Base-by-base conservation (phyloP, 176 grass and related monocot genomes). In the Lolium rigidum region DNA sequence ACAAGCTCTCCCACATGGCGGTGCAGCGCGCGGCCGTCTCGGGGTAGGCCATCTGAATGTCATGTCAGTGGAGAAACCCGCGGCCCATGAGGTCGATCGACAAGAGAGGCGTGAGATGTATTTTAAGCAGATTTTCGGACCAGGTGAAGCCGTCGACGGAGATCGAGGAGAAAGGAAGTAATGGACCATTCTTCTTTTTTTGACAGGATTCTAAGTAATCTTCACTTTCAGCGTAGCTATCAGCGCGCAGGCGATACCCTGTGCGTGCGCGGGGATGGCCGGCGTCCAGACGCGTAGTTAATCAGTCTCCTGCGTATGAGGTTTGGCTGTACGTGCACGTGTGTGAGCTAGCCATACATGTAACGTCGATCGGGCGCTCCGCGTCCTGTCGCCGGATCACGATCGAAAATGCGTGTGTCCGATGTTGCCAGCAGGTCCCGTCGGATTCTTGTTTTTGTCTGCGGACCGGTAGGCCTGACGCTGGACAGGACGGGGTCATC, bases 321-420 rank as follows among this genome's bases (percentile, higher is more conserved):
- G 79, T 72, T 87, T 87, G 85, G 80, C 66, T 50, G 37, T 80
- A 87, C 66, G 75, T 90, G 86, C 85, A 60, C 85, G 89, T 82
- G 88, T 74, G 43, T 3, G 78, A 0, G 71, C 28, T 9, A 7
- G 0, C 38, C 54, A 38, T 20, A 37, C 51, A 28, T 20, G 38
- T 44, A 28, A 7, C 8, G 46, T 20, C 10, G 77, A 38, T 28
- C 75, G 15, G 46, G 50, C 49, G 39, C 39, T 75, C 58, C 61
- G 28, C 44, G 66, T 90, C 74, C 0, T 9, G 41, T 70, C 86
- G 49, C 37, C 77, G 78, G 49, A 48, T 72, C 81, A 25, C 66
- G 52, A 44, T 10, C 46, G 46, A 25, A 71, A 85, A 78, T 17
- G 57, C 14, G 7, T 84, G 80, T 41, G 2, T 80, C 58, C 67